A percentile compares a stretch with the other conserved stretches of the same genome.
Conservation (phyloP, 1,139 yeast genomes). For the Candida smagusa region DNA sequence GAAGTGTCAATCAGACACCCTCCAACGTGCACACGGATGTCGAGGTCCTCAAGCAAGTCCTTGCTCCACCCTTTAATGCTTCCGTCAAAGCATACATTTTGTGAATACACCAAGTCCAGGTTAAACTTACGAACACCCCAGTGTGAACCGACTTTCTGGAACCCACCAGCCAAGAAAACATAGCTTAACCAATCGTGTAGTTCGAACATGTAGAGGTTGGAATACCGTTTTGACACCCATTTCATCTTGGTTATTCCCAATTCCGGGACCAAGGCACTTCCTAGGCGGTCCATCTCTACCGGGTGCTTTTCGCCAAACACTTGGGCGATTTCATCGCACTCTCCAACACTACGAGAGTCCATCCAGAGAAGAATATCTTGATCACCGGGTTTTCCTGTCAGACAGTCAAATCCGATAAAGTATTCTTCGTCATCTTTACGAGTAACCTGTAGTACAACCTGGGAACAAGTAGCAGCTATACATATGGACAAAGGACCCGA, state of each 20-base stretch:
- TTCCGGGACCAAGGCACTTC: slow-evolving; percentile 52
- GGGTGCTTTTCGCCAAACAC: slow-evolving; percentile 24
- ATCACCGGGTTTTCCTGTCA: slow-evolving; percentile 9
- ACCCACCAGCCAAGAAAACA: slow-evolving; percentile 29
- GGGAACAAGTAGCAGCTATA: slow-evolving; percentile 53
- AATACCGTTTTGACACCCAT: slow-evolving; percentile 24
- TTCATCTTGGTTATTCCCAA: slow-evolving; percentile 55
- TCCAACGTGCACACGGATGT: slow-evolving; percentile 17
- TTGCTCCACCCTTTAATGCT: slow-evolving; percentile 54
- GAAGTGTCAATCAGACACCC: slow-evolving; percentile 10
- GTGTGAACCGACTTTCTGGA: slow-evolving; percentile 4
- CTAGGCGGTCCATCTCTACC: slow-evolving; percentile 19
- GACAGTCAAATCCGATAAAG: slow-evolving; percentile 26
- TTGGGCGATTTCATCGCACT: slow-evolving; percentile 21
- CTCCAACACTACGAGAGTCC: slow-evolving; percentile 43
- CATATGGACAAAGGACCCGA: slow-evolving; percentile 12
- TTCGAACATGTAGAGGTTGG: slow-evolving; percentile 42
- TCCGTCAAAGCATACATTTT: slow-evolving; percentile 43
- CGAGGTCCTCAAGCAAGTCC: slow-evolving; percentile 19
- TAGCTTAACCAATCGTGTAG: slow-evolving; percentile 50
- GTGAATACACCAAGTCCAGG: slow-evolving; percentile 8
- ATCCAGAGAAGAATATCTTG: slow-evolving; percentile 57
- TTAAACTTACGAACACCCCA: slow-evolving; percentile 2
- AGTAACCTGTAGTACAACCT: slow-evolving; percentile 36
- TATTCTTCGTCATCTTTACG: slow-evolving; percentile 10